Conservation (phyloP, 2,329 filamentous ascomycete genomes). For the Acephala macrosclerotiorum region DNA sequence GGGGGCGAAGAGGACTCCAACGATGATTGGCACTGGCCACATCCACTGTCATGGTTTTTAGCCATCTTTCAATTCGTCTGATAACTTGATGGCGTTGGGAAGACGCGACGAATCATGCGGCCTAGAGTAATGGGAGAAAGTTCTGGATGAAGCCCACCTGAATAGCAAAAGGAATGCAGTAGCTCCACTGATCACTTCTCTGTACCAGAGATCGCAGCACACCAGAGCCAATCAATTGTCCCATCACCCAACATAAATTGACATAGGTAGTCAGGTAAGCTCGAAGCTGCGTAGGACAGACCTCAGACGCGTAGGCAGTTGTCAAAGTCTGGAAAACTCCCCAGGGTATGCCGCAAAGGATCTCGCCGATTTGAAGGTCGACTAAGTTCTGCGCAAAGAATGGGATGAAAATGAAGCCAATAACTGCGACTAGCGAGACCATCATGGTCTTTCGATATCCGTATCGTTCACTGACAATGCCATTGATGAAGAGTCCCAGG, state of each 20-base stretch:
- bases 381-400: slow-evolving; percentile 58
- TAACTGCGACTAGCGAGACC: slow-evolving; percentile 42
- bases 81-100: neutral
- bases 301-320: slow-evolving; percentile 50
- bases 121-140: neutral
- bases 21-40: slow-evolving; percentile 54
- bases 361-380: slow-evolving; percentile 54
- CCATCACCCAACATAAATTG: slow-evolving; percentile 59
- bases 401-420: slow-evolving; percentile 55
- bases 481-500: slow-evolving; percentile 57
- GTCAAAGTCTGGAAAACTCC: slow-evolving; percentile 54
- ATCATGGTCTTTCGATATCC: slow-evolving; percentile 52
- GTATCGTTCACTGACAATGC: slow-evolving; percentile 56
- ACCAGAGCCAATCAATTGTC: slow-evolving; percentile 55
- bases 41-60: slow-evolving; percentile 46
- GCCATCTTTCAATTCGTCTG: neutral
- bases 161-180: slow-evolving; percentile 55
- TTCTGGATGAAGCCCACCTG: slow-evolving; percentile 39
- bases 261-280: slow-evolving; percentile 60
- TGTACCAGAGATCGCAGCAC: slow-evolving; percentile 52
- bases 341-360: slow-evolving; percentile 56
- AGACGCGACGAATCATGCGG: neutral
- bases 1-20: slow-evolving; percentile 52
- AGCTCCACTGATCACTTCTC: slow-evolving; percentile 41
- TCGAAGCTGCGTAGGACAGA: slow-evolving; percentile 58